Percentiles rank a stretch among this genome's conserved stretches.
Evolutionary conservation across 2,329 filamentous ascomycete species (phyloP).

Genomic region (Penicillium psychrosexuale): DNA sequence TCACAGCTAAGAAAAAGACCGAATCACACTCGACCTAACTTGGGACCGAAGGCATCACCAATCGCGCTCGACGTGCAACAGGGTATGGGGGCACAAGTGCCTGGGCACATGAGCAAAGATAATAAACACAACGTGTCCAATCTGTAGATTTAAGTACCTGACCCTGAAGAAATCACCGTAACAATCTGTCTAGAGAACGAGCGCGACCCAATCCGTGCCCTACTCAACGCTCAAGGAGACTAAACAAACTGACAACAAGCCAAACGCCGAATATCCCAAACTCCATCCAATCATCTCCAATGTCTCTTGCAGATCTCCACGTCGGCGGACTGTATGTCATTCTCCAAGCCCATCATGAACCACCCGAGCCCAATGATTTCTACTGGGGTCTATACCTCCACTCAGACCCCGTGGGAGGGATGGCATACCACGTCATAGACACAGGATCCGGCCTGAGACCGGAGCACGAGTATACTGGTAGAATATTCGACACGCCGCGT

Average conservation of each 20-base stretch:
- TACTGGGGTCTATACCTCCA: constrained; percentile 33
- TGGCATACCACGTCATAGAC: constrained; percentile 26
- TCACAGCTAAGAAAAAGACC: background rate
- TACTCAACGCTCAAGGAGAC: background rate
- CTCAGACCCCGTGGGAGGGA: background rate
- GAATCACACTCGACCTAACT: background rate
- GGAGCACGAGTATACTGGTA: constrained; percentile 15
- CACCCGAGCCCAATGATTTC: constrained; percentile 26
- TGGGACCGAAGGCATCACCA: background rate
- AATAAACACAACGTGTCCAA: background rate
- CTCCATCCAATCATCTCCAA: background rate
- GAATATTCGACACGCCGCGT: constrained; percentile 22
- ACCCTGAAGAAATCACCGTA: background rate
- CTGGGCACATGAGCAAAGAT: background rate
- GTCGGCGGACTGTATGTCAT: constrained; percentile 23
- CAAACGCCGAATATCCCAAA: background rate
- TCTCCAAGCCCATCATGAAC: constrained; percentile 26
- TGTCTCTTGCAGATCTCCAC: constrained; percentile 4
- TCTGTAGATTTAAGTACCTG: background rate
- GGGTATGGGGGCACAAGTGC: background rate
- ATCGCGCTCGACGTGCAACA: background rate
- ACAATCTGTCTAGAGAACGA: background rate
- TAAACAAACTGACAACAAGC: background rate
- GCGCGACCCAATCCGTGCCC: background rate
- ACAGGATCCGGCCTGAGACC: constrained; percentile 19